Evolutionary conservation across 768 basidiomycete genomes (phyloP).

Genomic region (Nidula microcarpa): DNA sequence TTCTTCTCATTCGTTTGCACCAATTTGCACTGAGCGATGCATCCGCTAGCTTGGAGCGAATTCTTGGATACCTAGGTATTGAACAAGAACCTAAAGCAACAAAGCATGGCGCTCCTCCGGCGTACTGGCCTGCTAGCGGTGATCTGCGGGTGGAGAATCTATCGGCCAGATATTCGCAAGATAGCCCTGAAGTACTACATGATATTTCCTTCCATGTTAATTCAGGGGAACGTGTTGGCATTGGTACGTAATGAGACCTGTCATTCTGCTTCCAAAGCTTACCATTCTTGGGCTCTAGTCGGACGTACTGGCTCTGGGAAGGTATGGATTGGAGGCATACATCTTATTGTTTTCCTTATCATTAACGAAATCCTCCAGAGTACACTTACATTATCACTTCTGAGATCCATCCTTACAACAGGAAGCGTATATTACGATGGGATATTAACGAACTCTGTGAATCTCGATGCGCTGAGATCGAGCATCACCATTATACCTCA

Average conservation of each 20-base stretch:
- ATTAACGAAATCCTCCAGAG: conserved; percentile 11
- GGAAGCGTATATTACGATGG: not conserved
- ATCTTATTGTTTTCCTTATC: not conserved
- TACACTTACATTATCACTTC: conserved; percentile 6
- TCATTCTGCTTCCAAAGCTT: not conserved
- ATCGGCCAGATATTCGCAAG: conserved; percentile 45
- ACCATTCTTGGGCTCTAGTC: conserved; percentile 9
- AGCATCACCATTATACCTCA: conserved; percentile 1
- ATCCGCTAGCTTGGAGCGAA: not conserved
- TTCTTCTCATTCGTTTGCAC: not conserved
- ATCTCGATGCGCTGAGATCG: not conserved
- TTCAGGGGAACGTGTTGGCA: conserved; percentile 9
- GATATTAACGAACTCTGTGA: not conserved
- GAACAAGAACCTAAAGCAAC: conserved; percentile 10
- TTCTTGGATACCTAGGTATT: not conserved
- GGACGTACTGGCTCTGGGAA: conserved; percentile 24
- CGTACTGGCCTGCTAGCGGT: conserved; percentile 58
- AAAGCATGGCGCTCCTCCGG: conserved; percentile 41
- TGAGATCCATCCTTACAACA: not conserved
- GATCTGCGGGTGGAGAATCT: conserved; percentile 46
- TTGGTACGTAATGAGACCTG: conserved; percentile 4
- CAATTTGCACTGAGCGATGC: not conserved
- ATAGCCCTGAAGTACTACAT: conserved; percentile 6
- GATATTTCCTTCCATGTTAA: conserved; percentile 7
- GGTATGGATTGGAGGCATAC: conserved; percentile 4